Evolutionary conservation across 1,139 yeast genomes (phyloP).

Genomic region (Scheffersomyces titani): DNA sequence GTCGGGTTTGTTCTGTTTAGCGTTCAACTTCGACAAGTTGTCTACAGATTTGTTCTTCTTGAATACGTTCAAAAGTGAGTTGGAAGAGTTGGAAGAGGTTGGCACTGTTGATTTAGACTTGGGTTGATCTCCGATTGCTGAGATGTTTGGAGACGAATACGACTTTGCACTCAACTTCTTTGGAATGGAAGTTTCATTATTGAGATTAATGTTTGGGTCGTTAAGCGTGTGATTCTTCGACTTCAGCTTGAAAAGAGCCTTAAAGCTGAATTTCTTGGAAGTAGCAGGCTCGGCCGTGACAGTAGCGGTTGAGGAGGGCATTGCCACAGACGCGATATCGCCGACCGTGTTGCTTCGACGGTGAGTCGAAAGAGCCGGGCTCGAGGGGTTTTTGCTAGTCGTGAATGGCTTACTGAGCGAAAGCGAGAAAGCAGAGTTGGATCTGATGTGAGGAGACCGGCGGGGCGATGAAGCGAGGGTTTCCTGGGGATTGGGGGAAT

Average conservation of each 20-base stretch:
- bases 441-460: constrained; percentile 27
- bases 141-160: constrained; percentile 31
- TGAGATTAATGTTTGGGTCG: constrained; percentile 4
- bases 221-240: constrained; percentile 30
- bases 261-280: constrained; percentile 40
- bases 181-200: constrained; percentile 12
- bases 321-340: constrained; percentile 17
- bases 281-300: constrained; percentile 4
- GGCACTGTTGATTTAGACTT: not conserved
- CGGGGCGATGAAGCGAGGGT: not conserved
- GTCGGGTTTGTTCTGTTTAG: not conserved
- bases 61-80: constrained; percentile 23
- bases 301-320: constrained; percentile 5
- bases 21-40: constrained; percentile 12
- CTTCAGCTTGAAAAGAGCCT: constrained; percentile 38
- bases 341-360: constrained; percentile 27
- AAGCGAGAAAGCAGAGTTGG: constrained; percentile 31
- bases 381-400: not conserved
- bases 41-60: constrained; percentile 25
- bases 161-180: constrained; percentile 26
- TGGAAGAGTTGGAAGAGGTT: not conserved
- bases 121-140: constrained; percentile 6
- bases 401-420: not conserved
- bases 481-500: not conserved
- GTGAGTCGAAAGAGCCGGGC: not conserved